These are phyloP conservation scores for Agaricus subrufescens DNA, from an alignment of 768 basidiomycete species.

Conservation along the genomic window DNA sequence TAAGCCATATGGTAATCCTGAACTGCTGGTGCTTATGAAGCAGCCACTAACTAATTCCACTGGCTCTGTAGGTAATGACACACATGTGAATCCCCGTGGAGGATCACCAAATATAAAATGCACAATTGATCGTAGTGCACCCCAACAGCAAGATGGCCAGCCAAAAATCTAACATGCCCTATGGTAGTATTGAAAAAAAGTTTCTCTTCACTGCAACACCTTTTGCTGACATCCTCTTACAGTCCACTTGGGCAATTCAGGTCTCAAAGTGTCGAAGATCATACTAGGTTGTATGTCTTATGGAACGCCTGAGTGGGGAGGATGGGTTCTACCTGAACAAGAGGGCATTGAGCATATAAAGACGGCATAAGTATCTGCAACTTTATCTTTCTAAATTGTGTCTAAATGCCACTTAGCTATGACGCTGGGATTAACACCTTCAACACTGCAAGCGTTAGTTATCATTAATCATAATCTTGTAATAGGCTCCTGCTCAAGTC, in stretches of 20 bases:
- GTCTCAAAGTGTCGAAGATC: conserved; percentile 61
- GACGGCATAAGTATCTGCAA: conserved; percentile 26
- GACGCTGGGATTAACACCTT: conserved; percentile 61
- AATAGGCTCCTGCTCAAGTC: neutral
- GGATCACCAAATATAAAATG: no score
- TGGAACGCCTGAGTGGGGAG: conserved; percentile 47
- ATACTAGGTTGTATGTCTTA: conserved; percentile 64
- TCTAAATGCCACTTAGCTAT: conserved; percentile 27
- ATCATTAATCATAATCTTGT: neutral
- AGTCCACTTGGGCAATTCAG: conserved; percentile 48
- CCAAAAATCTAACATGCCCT: no score
- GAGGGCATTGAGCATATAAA: conserved; percentile 53
- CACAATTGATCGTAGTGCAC: no score
- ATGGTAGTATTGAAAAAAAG: no score
- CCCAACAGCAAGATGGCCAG: no score
- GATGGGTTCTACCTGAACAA: conserved; percentile 43
- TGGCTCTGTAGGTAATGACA: no score
- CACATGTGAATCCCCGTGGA: no score
- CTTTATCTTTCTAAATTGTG: no score
- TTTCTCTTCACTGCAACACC: no score
- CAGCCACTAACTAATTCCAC: no score
- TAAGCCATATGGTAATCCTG: no score
- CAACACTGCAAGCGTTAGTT: conserved; percentile 45
- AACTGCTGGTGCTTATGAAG: no score
- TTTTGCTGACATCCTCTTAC: neutral